These are phyloP conservation scores for Penicillium freii DNA, from an alignment of 2,329 filamentous ascomycete species.

Conservation along the genomic window DNA sequence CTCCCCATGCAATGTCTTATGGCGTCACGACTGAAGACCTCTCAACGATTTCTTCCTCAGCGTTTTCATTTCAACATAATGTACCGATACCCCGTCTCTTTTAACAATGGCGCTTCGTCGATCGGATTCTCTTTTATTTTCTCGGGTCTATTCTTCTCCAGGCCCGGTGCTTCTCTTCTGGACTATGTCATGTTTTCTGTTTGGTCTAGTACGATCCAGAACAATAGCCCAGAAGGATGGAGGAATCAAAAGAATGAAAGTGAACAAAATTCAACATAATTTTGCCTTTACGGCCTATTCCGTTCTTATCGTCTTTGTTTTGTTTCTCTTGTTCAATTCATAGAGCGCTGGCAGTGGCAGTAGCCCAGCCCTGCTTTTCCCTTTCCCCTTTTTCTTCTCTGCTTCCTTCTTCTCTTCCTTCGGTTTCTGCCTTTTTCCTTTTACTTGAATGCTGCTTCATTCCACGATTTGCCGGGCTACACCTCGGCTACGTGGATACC, in stretches of 20 bases:
- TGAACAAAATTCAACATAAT: conserved; percentile 27
- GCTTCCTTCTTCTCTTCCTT: neutral
- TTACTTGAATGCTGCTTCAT: neutral
- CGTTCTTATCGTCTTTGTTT: conserved; percentile 4
- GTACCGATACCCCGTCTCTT: conserved; percentile 38
- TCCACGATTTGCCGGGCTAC: neutral
- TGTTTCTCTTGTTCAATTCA: conserved; percentile 5
- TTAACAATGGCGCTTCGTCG: conserved; percentile 29
- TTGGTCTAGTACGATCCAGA: conserved; percentile 14
- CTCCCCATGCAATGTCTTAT: conserved; percentile 34
- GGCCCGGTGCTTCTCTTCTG: conserved; percentile 24
- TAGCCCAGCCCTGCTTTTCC: neutral
- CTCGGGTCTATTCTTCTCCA: conserved; percentile 8
- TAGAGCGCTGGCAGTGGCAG: conserved; percentile 16
- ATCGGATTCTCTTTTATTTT: conserved; percentile 21
- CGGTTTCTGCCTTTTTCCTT: neutral
- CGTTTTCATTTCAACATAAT: conserved; percentile 42
- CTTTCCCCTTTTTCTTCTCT: neutral
- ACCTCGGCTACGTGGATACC: neutral
- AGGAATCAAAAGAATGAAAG: conserved; percentile 14
- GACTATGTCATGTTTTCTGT: conserved; percentile 6
- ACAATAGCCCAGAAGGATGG: conserved; percentile 9
- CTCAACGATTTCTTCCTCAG: conserved; percentile 44
- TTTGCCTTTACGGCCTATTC: conserved; percentile 3
- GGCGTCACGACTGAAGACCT: conserved; percentile 42